Evolutionary conservation across 1,284 basidiomycete species (phyloP).

Genomic region (Athelia sp.): DNA sequence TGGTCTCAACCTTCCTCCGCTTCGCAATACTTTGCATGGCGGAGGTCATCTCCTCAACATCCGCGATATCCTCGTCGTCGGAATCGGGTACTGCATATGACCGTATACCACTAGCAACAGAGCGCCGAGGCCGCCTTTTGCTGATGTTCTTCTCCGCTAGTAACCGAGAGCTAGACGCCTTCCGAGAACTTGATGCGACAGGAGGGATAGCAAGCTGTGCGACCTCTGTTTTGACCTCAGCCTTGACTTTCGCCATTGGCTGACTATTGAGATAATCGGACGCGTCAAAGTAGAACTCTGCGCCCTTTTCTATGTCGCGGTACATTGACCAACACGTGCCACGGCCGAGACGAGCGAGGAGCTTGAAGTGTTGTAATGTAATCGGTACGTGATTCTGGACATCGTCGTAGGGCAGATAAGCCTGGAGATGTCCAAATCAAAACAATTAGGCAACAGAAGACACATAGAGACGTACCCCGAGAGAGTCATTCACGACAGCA

Average conservation of each 20-base stretch:
- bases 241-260: constrained; percentile 36
- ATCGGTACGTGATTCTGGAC: constrained; percentile 24
- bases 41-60: constrained; percentile 31
- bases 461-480: constrained; percentile 34
- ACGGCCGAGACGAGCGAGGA: constrained; percentile 51
- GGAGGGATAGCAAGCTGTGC: constrained; percentile 14
- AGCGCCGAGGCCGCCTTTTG: constrained; percentile 56
- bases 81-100: constrained; percentile 68
- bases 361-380: constrained; percentile 40
- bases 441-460: not conserved
- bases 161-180: constrained; percentile 2
- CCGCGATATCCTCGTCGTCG: constrained; percentile 58
- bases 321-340: constrained; percentile 51
- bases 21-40: constrained; percentile 28
- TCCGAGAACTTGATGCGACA: constrained; percentile 8
- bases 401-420: constrained; percentile 32
- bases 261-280: constrained; percentile 50
- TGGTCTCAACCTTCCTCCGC: constrained; percentile 41
- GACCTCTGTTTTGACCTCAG: constrained; percentile 23
- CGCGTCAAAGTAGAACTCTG: constrained; percentile 62
- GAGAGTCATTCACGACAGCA: constrained; percentile 61
- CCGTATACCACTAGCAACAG: constrained; percentile 40
- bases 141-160: constrained; percentile 5
- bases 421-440: constrained; percentile 34
- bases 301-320: constrained; percentile 55